A percentile compares a stretch with the other conserved stretches of the same genome.
Evolutionary conservation across 192 early-diverging fungal genomes (phyloP).

Genomic region (Coemansia sp.): DNA sequence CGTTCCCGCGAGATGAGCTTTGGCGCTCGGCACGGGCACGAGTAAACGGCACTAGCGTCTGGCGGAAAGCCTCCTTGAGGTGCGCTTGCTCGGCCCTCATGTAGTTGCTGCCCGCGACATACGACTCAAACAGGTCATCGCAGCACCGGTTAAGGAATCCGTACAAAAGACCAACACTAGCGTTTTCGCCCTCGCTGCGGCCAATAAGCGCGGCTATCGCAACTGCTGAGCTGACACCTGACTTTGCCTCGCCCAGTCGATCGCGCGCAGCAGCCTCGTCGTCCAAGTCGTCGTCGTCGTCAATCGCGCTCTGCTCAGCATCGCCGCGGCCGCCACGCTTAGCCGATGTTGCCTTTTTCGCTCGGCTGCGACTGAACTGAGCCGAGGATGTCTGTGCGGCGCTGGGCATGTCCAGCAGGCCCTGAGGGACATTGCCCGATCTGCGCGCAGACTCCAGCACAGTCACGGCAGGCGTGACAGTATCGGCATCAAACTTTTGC

Average conservation of each 20-base stretch:
- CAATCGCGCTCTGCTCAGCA: conserved; percentile 15
- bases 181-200: conserved; percentile 49
- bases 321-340: conserved; percentile 10
- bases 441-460: conserved; percentile 45
- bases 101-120: conserved; percentile 85
- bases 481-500: conserved; percentile 72
- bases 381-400: conserved; percentile 44
- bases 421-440: conserved; percentile 36
- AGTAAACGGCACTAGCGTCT: conserved; percentile 52
- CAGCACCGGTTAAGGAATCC: conserved; percentile 82
- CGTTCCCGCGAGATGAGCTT: conserved; percentile 36
- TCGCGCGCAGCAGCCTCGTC: conserved; percentile 43
- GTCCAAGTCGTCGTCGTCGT: conserved; percentile 43
- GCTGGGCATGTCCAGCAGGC: conserved; percentile 43
- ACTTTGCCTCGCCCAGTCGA: conserved; percentile 40
- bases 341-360: conserved; percentile 15
- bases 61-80: conserved; percentile 64
- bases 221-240: conserved; percentile 43
- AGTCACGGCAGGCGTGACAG: conserved; percentile 53
- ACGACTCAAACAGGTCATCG: conserved; percentile 94
- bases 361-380: conserved; percentile 52
- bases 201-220: conserved; percentile 50
- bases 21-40: conserved; percentile 42
- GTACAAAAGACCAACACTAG: conserved; percentile 56
- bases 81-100: conserved; percentile 72